These are phyloP conservation scores for Malus asiatica DNA, from an alignment of 306 rosid species.

Conservation along the genomic window DNA sequence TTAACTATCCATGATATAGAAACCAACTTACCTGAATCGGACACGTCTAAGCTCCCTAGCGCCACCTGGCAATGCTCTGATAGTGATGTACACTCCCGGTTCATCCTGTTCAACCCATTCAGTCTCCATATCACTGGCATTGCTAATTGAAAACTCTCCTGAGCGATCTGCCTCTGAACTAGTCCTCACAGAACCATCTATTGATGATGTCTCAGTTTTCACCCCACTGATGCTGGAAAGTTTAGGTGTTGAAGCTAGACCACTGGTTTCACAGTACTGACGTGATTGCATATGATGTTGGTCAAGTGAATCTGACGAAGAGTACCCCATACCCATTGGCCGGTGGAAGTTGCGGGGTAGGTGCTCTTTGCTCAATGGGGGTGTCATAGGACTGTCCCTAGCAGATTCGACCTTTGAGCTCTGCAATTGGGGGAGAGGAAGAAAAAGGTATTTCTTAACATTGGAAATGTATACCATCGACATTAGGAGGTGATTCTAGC, in stretches of 20 bases:
- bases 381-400: slow-evolving; percentile 83
- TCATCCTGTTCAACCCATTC: slow-evolving; percentile 99
- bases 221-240: slow-evolving; percentile 51
- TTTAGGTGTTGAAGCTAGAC: slow-evolving; percentile 60
- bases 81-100: slow-evolving; percentile 95
- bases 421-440: slow-evolving; percentile 31
- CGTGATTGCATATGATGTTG: slow-evolving; percentile 48
- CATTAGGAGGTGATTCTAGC: slow-evolving; percentile 4
- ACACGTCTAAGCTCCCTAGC: slow-evolving; percentile 82
- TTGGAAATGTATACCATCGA: neutral
- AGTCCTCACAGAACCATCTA: slow-evolving; percentile 75
- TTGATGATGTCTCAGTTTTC: slow-evolving; percentile 65
- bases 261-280: slow-evolving; percentile 50
- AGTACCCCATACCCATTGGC: slow-evolving; percentile 65
- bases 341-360: slow-evolving; percentile 44
- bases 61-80: slow-evolving; percentile 77
- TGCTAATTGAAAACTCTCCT: slow-evolving; percentile 78
- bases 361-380: slow-evolving; percentile 67
- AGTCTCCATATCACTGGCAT: slow-evolving; percentile 92
- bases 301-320: slow-evolving; percentile 79
- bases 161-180: slow-evolving; percentile 87
- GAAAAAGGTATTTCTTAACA: neutral
- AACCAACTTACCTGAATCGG: slow-evolving; percentile 67
- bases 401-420: slow-evolving; percentile 67
- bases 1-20: slow-evolving; percentile 1